Evolutionary conservation across 345 rosid species (phyloP).

Genomic region (thale cress (Arabidopsis thaliana)): DNA sequence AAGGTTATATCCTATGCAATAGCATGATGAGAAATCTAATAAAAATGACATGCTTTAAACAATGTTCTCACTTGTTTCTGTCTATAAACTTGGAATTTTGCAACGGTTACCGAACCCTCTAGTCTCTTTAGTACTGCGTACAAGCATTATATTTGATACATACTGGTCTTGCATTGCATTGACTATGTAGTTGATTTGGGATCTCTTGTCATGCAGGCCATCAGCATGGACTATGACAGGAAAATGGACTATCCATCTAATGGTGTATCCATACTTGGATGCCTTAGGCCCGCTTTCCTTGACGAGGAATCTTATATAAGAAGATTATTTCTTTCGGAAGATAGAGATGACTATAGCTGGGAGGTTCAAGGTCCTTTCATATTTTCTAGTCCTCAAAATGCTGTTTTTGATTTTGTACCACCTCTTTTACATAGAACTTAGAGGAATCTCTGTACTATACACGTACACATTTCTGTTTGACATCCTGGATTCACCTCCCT

Average conservation of each 20-base stretch:
- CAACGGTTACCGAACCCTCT: constrained; percentile 5
- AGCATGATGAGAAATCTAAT: constrained; percentile 8
- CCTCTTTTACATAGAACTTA: too few species aligned
- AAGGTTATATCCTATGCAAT: constrained; percentile 62
- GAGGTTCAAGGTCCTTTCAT: constrained; percentile 63
- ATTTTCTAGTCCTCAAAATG: constrained; percentile 9
- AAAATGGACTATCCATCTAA: constrained; percentile 85
- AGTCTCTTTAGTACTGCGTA: neutral
- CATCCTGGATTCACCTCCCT: neutral
- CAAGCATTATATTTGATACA: constrained; percentile 4
- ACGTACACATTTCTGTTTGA: neutral
- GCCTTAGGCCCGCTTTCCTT: constrained; percentile 78
- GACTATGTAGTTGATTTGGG: constrained; percentile 25
- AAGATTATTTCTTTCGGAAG: constrained; percentile 61
- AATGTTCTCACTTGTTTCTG: neutral
- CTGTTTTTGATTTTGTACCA: constrained; percentile 19
- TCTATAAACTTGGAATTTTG: constrained; percentile 7
- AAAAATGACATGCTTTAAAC: neutral
- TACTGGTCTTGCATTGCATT: constrained; percentile 30
- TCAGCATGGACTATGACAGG: constrained; percentile 57
- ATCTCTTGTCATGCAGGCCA: constrained; percentile 54
- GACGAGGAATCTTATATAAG: constrained; percentile 81
- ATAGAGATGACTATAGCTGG: constrained; percentile 61
- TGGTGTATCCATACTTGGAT: constrained; percentile 86
- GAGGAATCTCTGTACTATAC: too few species aligned